phyloP scores from a whole-genome alignment of 139 green algal species.

The Chlorella vulgaris region DNA sequence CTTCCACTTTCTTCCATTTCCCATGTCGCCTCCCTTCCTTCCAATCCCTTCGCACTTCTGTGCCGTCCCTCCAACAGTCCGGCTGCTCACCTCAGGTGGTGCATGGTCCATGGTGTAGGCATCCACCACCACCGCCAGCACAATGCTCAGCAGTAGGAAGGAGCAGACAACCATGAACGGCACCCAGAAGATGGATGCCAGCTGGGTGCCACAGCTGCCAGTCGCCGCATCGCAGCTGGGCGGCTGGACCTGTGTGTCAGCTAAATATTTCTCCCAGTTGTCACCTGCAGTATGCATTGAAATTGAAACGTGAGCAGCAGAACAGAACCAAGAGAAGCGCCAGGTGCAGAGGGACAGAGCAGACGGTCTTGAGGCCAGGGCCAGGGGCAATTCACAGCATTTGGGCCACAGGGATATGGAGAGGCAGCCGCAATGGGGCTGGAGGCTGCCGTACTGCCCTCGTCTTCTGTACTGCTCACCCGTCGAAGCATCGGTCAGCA shows the following conservation, averaged over 20 bases:
- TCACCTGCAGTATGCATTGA: not conserved
- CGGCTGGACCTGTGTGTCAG: not conserved
- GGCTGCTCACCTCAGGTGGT: not conserved
- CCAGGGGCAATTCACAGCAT: no score
- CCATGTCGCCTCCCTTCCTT: not conserved
- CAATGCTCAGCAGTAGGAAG: not conserved
- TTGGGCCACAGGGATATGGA: no score
- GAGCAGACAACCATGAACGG: not conserved
- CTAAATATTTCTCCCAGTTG: not conserved
- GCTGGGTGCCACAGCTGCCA: not conserved
- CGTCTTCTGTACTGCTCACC: no score
- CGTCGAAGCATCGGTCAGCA: not conserved
- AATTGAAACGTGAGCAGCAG: not conserved
- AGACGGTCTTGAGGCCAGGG: no score
- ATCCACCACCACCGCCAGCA: not conserved
- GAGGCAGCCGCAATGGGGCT: no score
- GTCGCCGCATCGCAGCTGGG: not conserved
- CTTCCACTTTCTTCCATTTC: no score
- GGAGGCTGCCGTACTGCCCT: no score
- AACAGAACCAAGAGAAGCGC: not conserved
- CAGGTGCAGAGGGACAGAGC: not conserved
- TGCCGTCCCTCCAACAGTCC: not conserved
- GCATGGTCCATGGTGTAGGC: not conserved
- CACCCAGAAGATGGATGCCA: not conserved
- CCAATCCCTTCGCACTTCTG: not conserved